Conservation (phyloP, 2,329 filamentous ascomycete species). For the Metarhizium rileyi region DNA sequence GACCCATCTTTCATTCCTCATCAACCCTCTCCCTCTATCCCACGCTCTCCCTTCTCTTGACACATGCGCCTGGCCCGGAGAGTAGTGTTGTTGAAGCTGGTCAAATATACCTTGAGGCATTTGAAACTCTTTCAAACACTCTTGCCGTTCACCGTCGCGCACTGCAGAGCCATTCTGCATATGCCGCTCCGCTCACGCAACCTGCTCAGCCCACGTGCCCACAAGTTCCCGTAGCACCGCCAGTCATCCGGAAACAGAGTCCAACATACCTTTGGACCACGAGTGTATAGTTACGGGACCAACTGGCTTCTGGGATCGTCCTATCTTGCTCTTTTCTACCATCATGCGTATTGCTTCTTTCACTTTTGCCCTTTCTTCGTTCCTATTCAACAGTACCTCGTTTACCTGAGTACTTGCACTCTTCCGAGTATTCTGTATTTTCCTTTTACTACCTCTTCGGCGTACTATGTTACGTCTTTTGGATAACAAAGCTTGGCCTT, state of each 20-base stretch:
- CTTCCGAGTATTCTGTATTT: neutral
- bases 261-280: neutral
- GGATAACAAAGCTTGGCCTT: constrained; percentile 5
- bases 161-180: neutral
- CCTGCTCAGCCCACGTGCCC: neutral
- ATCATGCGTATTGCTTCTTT: neutral
- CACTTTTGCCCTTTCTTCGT: neutral
- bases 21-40: too few species aligned
- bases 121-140: too few species aligned
- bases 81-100: too few species aligned
- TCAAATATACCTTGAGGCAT: too few species aligned
- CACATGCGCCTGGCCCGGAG: too few species aligned
- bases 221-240: neutral
- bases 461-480: constrained; percentile 5
- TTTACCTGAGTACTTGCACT: neutral
- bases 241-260: neutral
- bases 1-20: too few species aligned
- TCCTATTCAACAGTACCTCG: neutral
- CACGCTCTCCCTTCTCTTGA: too few species aligned
- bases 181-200: neutral
- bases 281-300: neutral
- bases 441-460: neutral
- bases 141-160: too few species aligned
- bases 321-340: neutral
- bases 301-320: neutral